Evolutionary conservation across 192 early-diverging fungal species (phyloP).

Genomic region (Coemansia umbellata): DNA sequence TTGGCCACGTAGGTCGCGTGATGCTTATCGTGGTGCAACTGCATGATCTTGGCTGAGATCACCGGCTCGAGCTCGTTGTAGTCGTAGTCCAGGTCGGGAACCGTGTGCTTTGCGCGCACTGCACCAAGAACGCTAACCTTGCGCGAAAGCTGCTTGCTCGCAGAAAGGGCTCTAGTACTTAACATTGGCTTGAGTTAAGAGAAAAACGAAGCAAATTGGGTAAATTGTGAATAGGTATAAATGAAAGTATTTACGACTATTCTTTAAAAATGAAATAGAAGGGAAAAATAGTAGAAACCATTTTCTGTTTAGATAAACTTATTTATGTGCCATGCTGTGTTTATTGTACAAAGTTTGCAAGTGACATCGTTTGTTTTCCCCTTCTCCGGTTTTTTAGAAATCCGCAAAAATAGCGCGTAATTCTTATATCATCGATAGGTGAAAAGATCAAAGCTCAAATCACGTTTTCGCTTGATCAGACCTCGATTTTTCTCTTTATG

Average conservation of each 20-base stretch:
- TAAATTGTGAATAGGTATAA: not conserved
- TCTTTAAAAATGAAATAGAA: not conserved
- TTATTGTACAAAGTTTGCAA: too few species aligned
- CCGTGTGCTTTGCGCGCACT: constrained; percentile 64
- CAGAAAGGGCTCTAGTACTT: constrained; percentile 6
- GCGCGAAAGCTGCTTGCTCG: constrained; percentile 6
- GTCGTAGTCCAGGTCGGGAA: constrained; percentile 84
- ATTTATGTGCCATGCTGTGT: too few species aligned
- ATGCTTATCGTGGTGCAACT: constrained; percentile 92
- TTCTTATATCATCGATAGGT: too few species aligned
- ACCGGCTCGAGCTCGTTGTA: constrained; percentile 88
- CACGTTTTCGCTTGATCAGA: too few species aligned
- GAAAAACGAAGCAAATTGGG: not conserved
- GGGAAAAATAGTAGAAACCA: too few species aligned
- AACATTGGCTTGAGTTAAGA: constrained; percentile 7
- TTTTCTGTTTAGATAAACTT: too few species aligned
- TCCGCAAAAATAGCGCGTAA: too few species aligned
- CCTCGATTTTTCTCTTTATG: too few species aligned
- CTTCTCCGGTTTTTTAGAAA: too few species aligned
- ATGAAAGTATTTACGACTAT: not conserved
- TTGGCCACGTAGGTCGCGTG: constrained; percentile 87
- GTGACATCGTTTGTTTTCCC: too few species aligned
- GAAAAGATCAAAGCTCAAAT: too few species aligned
- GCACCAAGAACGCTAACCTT: not conserved
- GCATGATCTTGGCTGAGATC: constrained; percentile 92